Evolutionary conservation across 2,329 filamentous ascomycete genomes (phyloP).

Genomic region (Drechslerella coelobrocha): DNA sequence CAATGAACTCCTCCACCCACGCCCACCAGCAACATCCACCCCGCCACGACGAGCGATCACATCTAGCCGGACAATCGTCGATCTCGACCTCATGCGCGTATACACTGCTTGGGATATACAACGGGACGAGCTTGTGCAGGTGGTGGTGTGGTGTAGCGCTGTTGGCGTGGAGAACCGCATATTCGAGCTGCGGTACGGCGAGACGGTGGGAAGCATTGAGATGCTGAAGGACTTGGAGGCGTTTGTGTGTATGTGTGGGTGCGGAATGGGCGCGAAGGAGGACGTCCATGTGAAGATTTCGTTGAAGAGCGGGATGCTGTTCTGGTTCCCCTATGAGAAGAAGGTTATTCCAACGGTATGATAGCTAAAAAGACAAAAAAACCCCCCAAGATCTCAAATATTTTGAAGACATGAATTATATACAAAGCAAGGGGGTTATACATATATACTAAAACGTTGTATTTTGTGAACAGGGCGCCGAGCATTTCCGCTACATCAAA

Average conservation of each 20-base stretch:
- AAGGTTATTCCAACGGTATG: constrained; percentile 28
- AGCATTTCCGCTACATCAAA: constrained; percentile 23
- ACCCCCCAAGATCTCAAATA: neutral
- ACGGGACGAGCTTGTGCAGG: constrained; percentile 33
- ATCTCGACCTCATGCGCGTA: constrained; percentile 31
- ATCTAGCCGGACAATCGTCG: constrained; percentile 1
- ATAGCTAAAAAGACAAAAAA: no score
- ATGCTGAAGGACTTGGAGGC: constrained; percentile 16
- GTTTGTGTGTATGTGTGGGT: constrained; percentile 35
- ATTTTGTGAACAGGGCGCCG: neutral
- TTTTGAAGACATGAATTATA: no score
- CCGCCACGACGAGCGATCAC: neutral
- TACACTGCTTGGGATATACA: constrained; percentile 41
- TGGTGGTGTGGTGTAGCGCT: constrained; percentile 25
- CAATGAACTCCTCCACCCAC: constrained; percentile 21
- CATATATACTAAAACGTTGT: neutral
- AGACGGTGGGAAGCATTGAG: constrained; percentile 13
- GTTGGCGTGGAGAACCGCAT: constrained; percentile 23
- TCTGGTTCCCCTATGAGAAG: constrained; percentile 40
- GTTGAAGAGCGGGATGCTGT: constrained; percentile 31
- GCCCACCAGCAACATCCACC: neutral
- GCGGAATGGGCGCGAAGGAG: constrained; percentile 17
- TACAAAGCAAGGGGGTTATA: no score
- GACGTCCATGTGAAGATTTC: constrained; percentile 33
- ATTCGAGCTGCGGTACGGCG: constrained; percentile 36